phyloP scores from a whole-genome alignment of 768 basidiomycete genomes.

The Boletus vinaceobasis region DNA sequence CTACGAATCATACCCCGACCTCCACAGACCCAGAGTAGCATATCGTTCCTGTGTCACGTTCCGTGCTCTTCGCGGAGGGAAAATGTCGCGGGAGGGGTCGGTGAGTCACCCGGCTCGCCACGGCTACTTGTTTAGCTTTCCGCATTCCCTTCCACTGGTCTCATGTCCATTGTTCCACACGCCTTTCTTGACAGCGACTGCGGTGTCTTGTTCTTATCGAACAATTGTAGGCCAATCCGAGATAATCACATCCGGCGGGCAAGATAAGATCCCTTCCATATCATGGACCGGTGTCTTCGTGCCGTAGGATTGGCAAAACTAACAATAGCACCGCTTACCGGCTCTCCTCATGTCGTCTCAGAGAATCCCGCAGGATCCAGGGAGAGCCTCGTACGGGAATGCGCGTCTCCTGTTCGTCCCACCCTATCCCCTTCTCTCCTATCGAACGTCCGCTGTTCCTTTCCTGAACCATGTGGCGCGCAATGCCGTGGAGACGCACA shows the following conservation, averaged over 20 bases:
- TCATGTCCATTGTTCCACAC: neutral
- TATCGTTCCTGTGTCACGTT: constrained; percentile 10
- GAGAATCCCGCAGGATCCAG: constrained; percentile 10
- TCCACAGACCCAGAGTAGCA: neutral
- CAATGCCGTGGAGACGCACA: constrained; percentile 3
- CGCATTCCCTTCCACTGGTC: neutral
- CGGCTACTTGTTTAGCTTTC: constrained; percentile 5
- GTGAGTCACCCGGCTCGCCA: neutral
- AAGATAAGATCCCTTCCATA: constrained; percentile 20
- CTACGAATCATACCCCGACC: constrained; percentile 15
- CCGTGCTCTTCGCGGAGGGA: constrained; percentile 2
- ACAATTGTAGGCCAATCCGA: neutral
- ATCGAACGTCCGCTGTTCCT: neutral
- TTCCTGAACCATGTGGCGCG: constrained; percentile 4
- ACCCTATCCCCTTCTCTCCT: neutral
- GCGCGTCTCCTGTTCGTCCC: neutral
- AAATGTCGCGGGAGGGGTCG: neutral
- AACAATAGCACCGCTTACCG: constrained; percentile 13
- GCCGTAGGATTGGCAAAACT: constrained; percentile 6
- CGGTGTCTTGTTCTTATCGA: too few relatives aligned
- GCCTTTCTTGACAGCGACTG: neutral
- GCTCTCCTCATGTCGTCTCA: constrained; percentile 13
- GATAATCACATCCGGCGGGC: constrained; percentile 6
- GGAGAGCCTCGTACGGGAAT: constrained; percentile 9
- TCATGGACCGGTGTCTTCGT: neutral